Evolutionary conservation across 1,284 basidiomycete species (phyloP), one percentile per base, ranked within the genome.

Genomic region (Rhodotorula glutinis): DNA sequence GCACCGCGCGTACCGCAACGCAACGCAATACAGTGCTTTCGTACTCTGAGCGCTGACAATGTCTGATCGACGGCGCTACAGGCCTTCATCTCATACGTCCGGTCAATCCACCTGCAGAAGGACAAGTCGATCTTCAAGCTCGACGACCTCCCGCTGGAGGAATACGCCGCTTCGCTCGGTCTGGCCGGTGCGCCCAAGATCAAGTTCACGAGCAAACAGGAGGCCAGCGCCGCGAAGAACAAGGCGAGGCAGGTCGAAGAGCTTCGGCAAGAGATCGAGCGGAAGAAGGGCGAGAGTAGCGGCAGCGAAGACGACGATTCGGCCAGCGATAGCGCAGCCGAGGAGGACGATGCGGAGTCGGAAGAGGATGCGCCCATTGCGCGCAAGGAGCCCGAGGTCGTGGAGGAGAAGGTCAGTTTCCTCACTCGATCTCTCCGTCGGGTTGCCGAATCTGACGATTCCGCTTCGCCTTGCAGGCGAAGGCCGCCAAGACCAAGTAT

Each of bases 61-160:
- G 8, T 13, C 10, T 10, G 11, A n/a, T 23, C 21, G 19, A 19
- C 9, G 33, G 11, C 33, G 33, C 33, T 29, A 4, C 77, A 97
- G 90, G 91, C 95, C 0, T 97, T 98, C 77, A 90, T 98, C 25
- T 96, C 93, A 8, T 98, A 99, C 78, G 83, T 98, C 73, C 90
- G 92, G 27, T 96, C 93, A 0, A 82, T 99, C 46, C 85, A 96
- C 78, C 82, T 98, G 38, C 94, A 98, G 74, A 95, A 92, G 78
- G 88, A 98, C 82, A 98, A 98, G 78, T 82, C 86, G 2, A 87
- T 93, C 71, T 98, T 98, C 83, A 89, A 92, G 76, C 80, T 98
- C 38, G 83, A 85, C 4, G 86, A 88, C 67, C 83, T 96, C 14
- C 93, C 94, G 1, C 83, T 89, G 4, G 88, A 93, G 74, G 83